A percentile compares a stretch with the other conserved stretches of the same genome.
Evolutionary conservation across 2,329 filamentous ascomycete species (phyloP).

Genomic region (Talaromyces sp.): DNA sequence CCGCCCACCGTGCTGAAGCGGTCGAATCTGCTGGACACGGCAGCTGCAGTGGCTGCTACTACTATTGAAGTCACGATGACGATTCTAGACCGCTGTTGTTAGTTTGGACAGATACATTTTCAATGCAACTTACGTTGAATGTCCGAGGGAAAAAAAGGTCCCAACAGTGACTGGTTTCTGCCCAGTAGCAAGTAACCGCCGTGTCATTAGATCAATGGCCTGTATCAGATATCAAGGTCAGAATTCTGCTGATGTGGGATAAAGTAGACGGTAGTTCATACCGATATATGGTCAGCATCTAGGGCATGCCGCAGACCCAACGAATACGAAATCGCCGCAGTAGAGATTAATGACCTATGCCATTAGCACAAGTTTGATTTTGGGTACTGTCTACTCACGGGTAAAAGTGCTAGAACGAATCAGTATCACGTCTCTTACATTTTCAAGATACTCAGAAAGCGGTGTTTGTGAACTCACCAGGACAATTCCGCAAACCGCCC

Average conservation of each 20-base stretch:
- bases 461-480: constrained; percentile 38
- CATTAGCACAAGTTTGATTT: background rate
- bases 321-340: constrained; percentile 79
- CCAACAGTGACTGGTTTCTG: constrained; percentile 86
- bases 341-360: constrained; percentile 60
- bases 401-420: constrained; percentile 26
- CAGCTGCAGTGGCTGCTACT: constrained; percentile 84
- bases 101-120: background rate
- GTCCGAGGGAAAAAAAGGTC: constrained; percentile 88
- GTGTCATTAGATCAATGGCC: constrained; percentile 92
- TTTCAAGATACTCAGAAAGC: background rate
- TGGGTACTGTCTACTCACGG: constrained; percentile 23
- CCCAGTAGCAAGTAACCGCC: constrained; percentile 77
- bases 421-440: constrained; percentile 1
- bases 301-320: constrained; percentile 90
- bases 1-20: constrained; percentile 74
- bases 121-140: constrained; percentile 59
- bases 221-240: constrained; percentile 17
- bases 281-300: constrained; percentile 86
- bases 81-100: constrained; percentile 45
- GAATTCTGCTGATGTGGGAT: background rate
- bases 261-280: constrained; percentile 19
- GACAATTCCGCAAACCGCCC: constrained; percentile 54
- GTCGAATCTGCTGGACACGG: constrained; percentile 74
- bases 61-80: constrained; percentile 86